A percentile compares a stretch with the other conserved stretches of the same genome.
These are phyloP conservation scores for Nakazawaea populi DNA, from an alignment of 805 yeast species.

Conservation along the genomic window DNA sequence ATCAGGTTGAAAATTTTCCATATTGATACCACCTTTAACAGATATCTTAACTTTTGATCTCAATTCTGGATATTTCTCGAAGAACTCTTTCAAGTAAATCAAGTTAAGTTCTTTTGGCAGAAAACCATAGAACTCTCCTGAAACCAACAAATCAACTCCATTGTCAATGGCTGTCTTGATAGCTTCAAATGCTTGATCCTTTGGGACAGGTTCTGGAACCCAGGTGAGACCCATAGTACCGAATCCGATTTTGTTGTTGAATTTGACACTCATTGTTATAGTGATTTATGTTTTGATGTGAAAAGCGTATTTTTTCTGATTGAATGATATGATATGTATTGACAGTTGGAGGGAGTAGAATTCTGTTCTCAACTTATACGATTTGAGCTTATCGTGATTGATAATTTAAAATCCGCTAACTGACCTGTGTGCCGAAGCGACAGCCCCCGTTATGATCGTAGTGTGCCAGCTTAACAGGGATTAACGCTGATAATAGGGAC, in stretches of 20 bases:
- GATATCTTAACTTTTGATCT: constrained; percentile 52
- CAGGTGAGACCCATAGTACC: constrained; percentile 84
- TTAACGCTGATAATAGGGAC: too few species aligned
- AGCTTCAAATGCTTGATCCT: constrained; percentile 45
- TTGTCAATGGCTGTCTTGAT: constrained; percentile 46
- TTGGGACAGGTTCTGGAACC: constrained; percentile 51
- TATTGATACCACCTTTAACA: constrained; percentile 61
- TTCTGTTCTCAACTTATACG: too few species aligned
- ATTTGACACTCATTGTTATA: not conserved
- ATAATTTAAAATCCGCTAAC: too few species aligned
- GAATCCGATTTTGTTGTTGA: constrained; percentile 38
- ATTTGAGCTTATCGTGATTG: too few species aligned
- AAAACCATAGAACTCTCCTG: constrained; percentile 75
- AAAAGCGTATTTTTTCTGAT: too few species aligned
- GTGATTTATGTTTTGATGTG: not conserved
- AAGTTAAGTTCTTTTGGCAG: constrained; percentile 43
- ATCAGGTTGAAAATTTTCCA: constrained; percentile 34
- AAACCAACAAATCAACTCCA: constrained; percentile 54
- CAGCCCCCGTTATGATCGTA: too few species aligned
- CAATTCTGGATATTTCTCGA: constrained; percentile 49
- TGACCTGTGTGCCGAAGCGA: too few species aligned
- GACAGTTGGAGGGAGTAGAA: too few species aligned
- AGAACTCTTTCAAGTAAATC: constrained; percentile 49
- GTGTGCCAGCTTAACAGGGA: too few species aligned
- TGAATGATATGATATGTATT: too few species aligned